These are phyloP conservation scores for Aspergillus eucalypticola DNA, from an alignment of 2,329 filamentous ascomycete genomes.

Conservation along the genomic window DNA sequence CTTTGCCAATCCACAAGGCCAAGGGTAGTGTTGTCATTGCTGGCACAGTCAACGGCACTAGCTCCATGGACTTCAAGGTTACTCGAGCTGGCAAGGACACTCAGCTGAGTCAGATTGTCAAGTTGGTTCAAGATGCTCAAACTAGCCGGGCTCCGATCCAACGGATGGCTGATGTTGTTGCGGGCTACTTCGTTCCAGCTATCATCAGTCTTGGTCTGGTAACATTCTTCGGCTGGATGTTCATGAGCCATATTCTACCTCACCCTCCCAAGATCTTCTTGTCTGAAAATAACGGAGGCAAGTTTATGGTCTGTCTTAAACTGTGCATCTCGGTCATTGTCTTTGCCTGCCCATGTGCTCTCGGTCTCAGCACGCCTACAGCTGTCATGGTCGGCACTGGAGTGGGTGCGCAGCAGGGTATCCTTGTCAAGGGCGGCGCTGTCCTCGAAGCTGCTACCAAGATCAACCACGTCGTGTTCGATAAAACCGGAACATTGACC, in stretches of 20 bases:
- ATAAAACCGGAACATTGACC: slow-evolving; percentile 95
- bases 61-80: slow-evolving; percentile 87
- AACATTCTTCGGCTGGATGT: slow-evolving; percentile 92
- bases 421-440: slow-evolving; percentile 95
- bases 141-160: slow-evolving; percentile 94
- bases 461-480: slow-evolving; percentile 84
- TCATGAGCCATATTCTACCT: slow-evolving; percentile 80
- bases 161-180: slow-evolving; percentile 83
- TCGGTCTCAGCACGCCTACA: slow-evolving; percentile 93
- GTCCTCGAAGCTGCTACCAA: slow-evolving; percentile 88
- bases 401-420: slow-evolving; percentile 90
- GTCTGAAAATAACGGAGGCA: slow-evolving; percentile 77
- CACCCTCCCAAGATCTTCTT: slow-evolving; percentile 89
- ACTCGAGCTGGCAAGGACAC: slow-evolving; percentile 92
- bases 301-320: slow-evolving; percentile 94
- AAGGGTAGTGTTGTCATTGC: slow-evolving; percentile 80
- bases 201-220: slow-evolving; percentile 81
- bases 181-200: slow-evolving; percentile 88
- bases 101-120: slow-evolving; percentile 95
- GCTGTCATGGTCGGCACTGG: slow-evolving; percentile 99
- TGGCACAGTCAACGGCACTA: slow-evolving; percentile 92
- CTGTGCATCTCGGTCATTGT: slow-evolving; percentile 98
- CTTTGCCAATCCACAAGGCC: slow-evolving; percentile 89
- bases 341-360: slow-evolving; percentile 93
- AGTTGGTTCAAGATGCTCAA: slow-evolving; percentile 96